A percentile compares a stretch with the other conserved stretches of the same genome.
These are phyloP conservation scores for Tricholoma saponaceum DNA, from an alignment of 768 basidiomycete genomes.

Conservation along the genomic window DNA sequence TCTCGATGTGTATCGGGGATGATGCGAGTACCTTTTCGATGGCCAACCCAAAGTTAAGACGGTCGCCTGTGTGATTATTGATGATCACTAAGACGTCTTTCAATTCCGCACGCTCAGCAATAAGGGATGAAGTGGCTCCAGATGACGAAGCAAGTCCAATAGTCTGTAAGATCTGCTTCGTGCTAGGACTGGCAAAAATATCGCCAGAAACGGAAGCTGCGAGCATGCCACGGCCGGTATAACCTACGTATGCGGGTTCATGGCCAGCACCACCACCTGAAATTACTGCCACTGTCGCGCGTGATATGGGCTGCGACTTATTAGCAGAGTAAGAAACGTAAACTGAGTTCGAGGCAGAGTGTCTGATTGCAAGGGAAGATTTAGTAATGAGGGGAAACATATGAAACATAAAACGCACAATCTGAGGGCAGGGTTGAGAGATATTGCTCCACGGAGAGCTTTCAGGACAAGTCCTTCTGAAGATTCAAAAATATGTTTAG, in stretches of 20 bases:
- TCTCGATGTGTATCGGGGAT: constrained; percentile 31
- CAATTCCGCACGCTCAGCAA: background rate
- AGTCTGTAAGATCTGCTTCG: constrained; percentile 49
- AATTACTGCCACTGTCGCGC: constrained; percentile 33
- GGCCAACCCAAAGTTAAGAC: constrained; percentile 56
- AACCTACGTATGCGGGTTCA: constrained; percentile 56
- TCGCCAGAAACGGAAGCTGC: constrained; percentile 56
- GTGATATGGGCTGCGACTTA: background rate
- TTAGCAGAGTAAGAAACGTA: background rate
- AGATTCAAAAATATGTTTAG: constrained; percentile 1
- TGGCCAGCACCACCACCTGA: constrained; percentile 55
- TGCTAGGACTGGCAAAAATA: constrained; percentile 59
- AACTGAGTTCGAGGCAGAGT: constrained; percentile 1
- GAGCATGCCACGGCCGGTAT: constrained; percentile 56
- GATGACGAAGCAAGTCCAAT: constrained; percentile 42
- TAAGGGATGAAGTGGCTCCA: constrained; percentile 3
- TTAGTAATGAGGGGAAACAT: background rate
- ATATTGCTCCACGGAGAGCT: background rate
- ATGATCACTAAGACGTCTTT: constrained; percentile 36
- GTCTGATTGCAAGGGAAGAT: background rate
- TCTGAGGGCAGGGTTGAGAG: background rate
- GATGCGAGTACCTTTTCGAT: constrained; percentile 44
- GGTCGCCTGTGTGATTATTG: constrained; percentile 53
- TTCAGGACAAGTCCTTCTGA: constrained; percentile 1
- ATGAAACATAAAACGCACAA: background rate